Evolutionary conservation across 441 rosid genomes (phyloP), one percentile per base, ranked within the genome.

Genomic region (Pelargonium citronellum): DNA sequence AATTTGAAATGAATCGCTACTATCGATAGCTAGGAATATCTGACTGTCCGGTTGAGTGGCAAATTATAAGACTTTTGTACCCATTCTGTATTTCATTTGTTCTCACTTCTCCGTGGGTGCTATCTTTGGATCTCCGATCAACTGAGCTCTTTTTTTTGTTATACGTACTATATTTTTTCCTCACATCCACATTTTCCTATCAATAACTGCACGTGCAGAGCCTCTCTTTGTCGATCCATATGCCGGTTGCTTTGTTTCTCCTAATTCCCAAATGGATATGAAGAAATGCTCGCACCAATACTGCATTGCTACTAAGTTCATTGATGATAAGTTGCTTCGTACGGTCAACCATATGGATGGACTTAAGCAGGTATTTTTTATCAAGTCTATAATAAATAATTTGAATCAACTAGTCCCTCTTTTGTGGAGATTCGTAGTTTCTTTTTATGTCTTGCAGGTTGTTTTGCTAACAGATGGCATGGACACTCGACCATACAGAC

Each of bases 401-500:
- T 47, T 47, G 53, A 62, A 41, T 34, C 63, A 62, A 5, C 27
- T 24, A 2, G 27, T 24, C 2, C 27, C 27, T 2, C 60, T 37
- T 6, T 69, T 64, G 67, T 61, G 69, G 66, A 62, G 41, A 63
- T 15, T 17, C 74, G 64, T 71, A n/a, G 51, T 62, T 57, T 73
- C 16, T 71, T 72, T 66, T 69, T 47, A 57, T 69, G 37, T 71
- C 17, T 15, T 83, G 84, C 87, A 91, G 97, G 91, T 91, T 84
- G 96, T 95, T 72, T 73, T 95, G 76, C 80, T 95, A 71, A 83
- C 96, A 16, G 96, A 95, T 80, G 99, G 99, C 15, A 89, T 91
- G 97, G 97, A 89, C 71, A 95, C 99, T 81, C 83, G 96, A 44
- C 97, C 96, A 20, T 95, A 86, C 74, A 84, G 99, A 78, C 96